Evolutionary conservation across 768 basidiomycete species (phyloP).

Genomic region (Roridomyces roridus): DNA sequence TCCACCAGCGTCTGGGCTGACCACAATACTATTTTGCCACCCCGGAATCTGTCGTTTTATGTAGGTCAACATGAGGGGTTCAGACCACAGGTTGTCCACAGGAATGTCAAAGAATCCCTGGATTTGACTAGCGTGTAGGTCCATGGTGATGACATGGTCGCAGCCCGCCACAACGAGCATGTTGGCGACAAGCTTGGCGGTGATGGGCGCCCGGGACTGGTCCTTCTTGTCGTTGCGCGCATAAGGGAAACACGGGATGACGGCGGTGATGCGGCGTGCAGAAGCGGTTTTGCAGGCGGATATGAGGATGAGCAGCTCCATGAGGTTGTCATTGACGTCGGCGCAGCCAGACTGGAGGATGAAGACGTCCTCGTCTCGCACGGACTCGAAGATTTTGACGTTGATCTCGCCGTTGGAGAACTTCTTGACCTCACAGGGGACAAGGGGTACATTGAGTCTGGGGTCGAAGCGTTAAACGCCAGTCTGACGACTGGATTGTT

Average conservation of each 20-base stretch:
- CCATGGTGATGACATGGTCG: slow-evolving; percentile 99
- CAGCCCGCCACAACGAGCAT: slow-evolving; percentile 97
- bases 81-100: slow-evolving; percentile 96
- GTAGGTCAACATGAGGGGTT: slow-evolving; percentile 93
- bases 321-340: slow-evolving; percentile 95
- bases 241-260: slow-evolving; percentile 98
- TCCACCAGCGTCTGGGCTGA: slow-evolving; percentile 97
- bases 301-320: slow-evolving; percentile 99
- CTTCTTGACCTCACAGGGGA: slow-evolving; percentile 84
- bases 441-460: slow-evolving; percentile 90
- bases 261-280: slow-evolving; percentile 93
- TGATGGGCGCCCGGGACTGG: slow-evolving; percentile 94
- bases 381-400: slow-evolving; percentile 93
- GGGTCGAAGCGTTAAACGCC: slow-evolving; percentile 49
- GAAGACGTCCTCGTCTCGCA: slow-evolving; percentile 98
- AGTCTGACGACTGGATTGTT: slow-evolving; percentile 51
- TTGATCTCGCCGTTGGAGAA: slow-evolving; percentile 97
- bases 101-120: slow-evolving; percentile 99
- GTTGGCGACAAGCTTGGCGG: slow-evolving; percentile 97
- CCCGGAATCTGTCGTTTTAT: slow-evolving; percentile 85
- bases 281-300: slow-evolving; percentile 98
- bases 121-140: slow-evolving; percentile 96
- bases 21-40: slow-evolving; percentile 91
- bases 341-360: slow-evolving; percentile 92
- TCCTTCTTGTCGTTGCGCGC: slow-evolving; percentile 99